Base-by-base conservation (phyloP, 192 early-diverging fungal species). In the Entomortierella lignicola region DNA sequence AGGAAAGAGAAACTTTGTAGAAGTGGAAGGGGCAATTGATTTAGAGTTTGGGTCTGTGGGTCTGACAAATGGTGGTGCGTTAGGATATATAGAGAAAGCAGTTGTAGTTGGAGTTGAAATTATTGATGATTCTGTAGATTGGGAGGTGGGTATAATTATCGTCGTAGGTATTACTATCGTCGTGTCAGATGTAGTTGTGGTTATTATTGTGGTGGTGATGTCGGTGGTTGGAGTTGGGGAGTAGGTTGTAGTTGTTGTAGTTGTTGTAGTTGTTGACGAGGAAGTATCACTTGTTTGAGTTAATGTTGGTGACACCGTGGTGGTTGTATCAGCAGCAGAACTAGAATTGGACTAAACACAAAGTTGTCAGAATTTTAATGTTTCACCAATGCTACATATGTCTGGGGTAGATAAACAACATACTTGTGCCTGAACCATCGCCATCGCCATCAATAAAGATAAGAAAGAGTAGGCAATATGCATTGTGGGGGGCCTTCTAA, bases 231-330 rank as follows among this genome's bases (percentile, higher is more conserved):
- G 30, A 15, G 39, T 60, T 0, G 56, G 4, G 17, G 57, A 50
- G 10, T 53, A 8, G 0, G 59, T 69, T 31, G 39, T 61, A 26
- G 58, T 55, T 25, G 39, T 60, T 25, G 67, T 52, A 10, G 39
- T 53, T 12, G 25, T 47, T 5, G 50, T 29, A 1, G 55, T 27
- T 4, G 52, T 43, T 12, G 34, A 52, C 8, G 52, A 15, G 0
- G 63, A 27, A 17, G 63, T 54, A 2, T 51, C 47, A 4, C n/a
- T n/a, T n/a, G n/a, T n/a, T n/a, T n/a, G n/a, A n/a, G n/a, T n/a
- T n/a, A n/a, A n/a, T n/a, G 53, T 20, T 12, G 15, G 64, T 27
- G 17, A 18, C 55, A 15, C n/a, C n/a, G 54, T 43, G 7, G 55
- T 26, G 21, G 54, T 42, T 10, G 52, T 8, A 47, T 1, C 41